Evolutionary conservation across 768 basidiomycete genomes (phyloP), one percentile per base, ranked within the genome.

Genomic region (Boletus tylopilopsis): DNA sequence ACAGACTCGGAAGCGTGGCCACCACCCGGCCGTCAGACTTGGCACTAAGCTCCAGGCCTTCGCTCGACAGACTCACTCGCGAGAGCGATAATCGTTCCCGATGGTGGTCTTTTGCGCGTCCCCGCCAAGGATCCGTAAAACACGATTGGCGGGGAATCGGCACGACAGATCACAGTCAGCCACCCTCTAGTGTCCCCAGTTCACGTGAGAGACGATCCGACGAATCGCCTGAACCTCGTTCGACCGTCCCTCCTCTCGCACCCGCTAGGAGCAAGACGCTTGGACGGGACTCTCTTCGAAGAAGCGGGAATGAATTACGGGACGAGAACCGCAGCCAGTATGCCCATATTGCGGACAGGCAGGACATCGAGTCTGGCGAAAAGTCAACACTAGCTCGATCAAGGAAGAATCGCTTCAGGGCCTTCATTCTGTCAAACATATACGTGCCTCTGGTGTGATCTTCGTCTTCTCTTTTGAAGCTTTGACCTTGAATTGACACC

Each of bases 61-160:
- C 73, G 57, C 27, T 58, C 45, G 50, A 57, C 21, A 38, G 56
- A 57, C 35, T 67, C 67, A 62, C 52, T 62, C 72, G 41, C 63
- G 64, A 54, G 59, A 51, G 53, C 47, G 66, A 46, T 59, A 58
- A 34, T 54, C 70, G 66, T 36, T 82, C 81, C 50, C 79, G 80
- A 42, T 90, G 88, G 88, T 87, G 82, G 81, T 70, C 85, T 0
- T 89, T 90, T 64, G 81, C 81, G 23, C 77, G 81, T 33, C 80
- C 82, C 39, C 77, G 81, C 27, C 71, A 66, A 37, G 62, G 63
- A 22, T 44, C 49, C 23, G 30, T 29, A n/a, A 50, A 43, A 38
- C 51, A 41, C 2, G 47, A 42, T 29, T 50, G 52, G 45, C 49
- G 37, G 13, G 40, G 24, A 22, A 18, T 50, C 13, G 47, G 45